A percentile compares a stretch with the other conserved stretches of the same genome.
Conservation (phyloP, 352 stramenopile genomes). For the Globisporangium abappressorium region DNA sequence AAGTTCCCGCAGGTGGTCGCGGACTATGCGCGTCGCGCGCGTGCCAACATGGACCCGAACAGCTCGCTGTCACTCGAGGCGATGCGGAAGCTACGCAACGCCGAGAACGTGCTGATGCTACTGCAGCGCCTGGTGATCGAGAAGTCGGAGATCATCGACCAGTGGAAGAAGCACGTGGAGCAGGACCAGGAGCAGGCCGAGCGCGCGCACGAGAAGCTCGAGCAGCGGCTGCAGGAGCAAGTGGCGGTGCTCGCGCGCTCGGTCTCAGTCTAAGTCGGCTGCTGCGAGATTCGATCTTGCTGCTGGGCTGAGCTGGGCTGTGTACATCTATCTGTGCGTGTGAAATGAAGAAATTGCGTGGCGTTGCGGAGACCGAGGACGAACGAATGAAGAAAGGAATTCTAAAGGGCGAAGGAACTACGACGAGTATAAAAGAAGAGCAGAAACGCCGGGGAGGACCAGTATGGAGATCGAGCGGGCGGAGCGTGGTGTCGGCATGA, state of each 20-base stretch:
- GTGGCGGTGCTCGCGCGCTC: conserved; percentile 58
- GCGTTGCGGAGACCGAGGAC: neutral
- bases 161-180: conserved; percentile 68
- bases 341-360: neutral
- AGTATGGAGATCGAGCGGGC: neutral
- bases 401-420: neutral
- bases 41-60: conserved; percentile 31
- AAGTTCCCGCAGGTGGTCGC: conserved; percentile 50
- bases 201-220: conserved; percentile 50
- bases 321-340: conserved; percentile 3
- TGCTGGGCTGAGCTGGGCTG: neutral
- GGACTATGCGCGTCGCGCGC: conserved; percentile 42
- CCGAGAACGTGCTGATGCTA: conserved; percentile 81
- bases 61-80: conserved; percentile 63
- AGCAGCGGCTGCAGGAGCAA: conserved; percentile 66
- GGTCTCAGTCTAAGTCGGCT: conserved; percentile 36
- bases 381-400: neutral
- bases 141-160: conserved; percentile 78
- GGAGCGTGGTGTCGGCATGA: neutral
- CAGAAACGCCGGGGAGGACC: neutral
- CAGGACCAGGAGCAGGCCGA: conserved; percentile 62
- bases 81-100: conserved; percentile 70
- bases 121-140: conserved; percentile 79
- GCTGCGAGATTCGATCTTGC: neutral
- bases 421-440: neutral